A percentile compares a stretch with the other conserved stretches of the same genome.
Evolutionary conservation across 495 filamentous ascomycete species (phyloP).

Genomic region (Lindgomyces ingoldianus): DNA sequence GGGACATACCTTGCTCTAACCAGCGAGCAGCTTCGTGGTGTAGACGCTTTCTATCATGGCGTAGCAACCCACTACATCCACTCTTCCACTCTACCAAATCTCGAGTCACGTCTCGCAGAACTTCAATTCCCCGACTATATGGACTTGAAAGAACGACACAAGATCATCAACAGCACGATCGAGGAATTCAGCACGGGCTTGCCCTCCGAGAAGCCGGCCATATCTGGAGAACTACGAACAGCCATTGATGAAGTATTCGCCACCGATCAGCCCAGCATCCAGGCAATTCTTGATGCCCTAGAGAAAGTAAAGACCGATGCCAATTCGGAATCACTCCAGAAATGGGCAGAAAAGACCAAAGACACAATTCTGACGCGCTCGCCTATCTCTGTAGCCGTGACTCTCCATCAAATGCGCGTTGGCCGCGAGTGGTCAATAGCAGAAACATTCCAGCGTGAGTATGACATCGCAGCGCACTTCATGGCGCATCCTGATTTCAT

Average conservation of each 20-base stretch:
- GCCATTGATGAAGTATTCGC: slow-evolving; percentile 67
- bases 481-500: slow-evolving; percentile 87
- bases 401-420: slow-evolving; percentile 75
- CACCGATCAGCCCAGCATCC: slow-evolving; percentile 50
- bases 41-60: slow-evolving; percentile 78
- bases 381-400: slow-evolving; percentile 80
- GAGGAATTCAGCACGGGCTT: slow-evolving; percentile 87
- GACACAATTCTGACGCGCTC: slow-evolving; percentile 70
- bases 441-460: slow-evolving; percentile 80
- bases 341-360: slow-evolving; percentile 77
- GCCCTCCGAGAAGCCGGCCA: slow-evolving; percentile 57
- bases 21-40: slow-evolving; percentile 74
- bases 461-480: slow-evolving; percentile 76
- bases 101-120: slow-evolving; percentile 85
- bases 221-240: slow-evolving; percentile 65
- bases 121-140: slow-evolving; percentile 80
- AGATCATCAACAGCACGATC: slow-evolving; percentile 80
- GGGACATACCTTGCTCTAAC: slow-evolving; percentile 93
- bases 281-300: slow-evolving; percentile 69
- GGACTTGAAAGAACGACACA: slow-evolving; percentile 58
- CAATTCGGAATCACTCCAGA: slow-evolving; percentile 43
- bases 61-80: slow-evolving; percentile 94
- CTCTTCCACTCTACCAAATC: slow-evolving; percentile 74
- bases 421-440: slow-evolving; percentile 73
- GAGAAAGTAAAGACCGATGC: slow-evolving; percentile 46